Percentiles rank a stretch among this genome's conserved stretches.
Evolutionary conservation across 1,139 yeast genomes (phyloP).

Genomic region (Sugiyamaella japonica): DNA sequence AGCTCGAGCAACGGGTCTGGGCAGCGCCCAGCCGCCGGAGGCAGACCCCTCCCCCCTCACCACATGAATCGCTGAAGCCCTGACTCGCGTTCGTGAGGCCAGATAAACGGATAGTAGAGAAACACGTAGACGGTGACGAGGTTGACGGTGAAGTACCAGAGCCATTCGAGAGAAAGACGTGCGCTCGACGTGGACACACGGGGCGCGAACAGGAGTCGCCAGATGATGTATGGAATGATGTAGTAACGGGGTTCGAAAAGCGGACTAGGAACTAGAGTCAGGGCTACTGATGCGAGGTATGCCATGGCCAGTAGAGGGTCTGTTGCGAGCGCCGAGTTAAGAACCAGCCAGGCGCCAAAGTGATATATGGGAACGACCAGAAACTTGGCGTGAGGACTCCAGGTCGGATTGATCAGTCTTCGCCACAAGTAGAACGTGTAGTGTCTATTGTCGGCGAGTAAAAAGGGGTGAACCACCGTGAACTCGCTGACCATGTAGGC

Average conservation of each 20-base stretch:
- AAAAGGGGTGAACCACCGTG: slow-evolving; percentile 83
- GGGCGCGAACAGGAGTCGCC: slow-evolving; percentile 47
- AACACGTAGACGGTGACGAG: slow-evolving; percentile 56
- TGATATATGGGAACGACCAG: slow-evolving; percentile 69
- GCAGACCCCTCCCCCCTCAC: slow-evolving; percentile 44
- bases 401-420: slow-evolving; percentile 45
- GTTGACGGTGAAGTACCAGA: slow-evolving; percentile 62
- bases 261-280: slow-evolving; percentile 83
- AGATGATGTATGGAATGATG: slow-evolving; percentile 73
- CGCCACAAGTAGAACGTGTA: slow-evolving; percentile 84
- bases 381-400: slow-evolving; percentile 30
- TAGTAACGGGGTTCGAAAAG: slow-evolving; percentile 92
- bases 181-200: slow-evolving; percentile 3
- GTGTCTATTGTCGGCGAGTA: slow-evolving; percentile 93
- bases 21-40: too few species aligned
- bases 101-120: slow-evolving; percentile 59
- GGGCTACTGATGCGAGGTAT: slow-evolving; percentile 52
- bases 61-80: slow-evolving; percentile 81
- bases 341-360: slow-evolving; percentile 50
- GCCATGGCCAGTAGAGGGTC: slow-evolving; percentile 41
- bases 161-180: slow-evolving; percentile 55
- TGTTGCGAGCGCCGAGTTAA: slow-evolving; percentile 16
- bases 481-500: slow-evolving; percentile 54
- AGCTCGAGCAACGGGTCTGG: not conserved
- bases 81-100: slow-evolving; percentile 57